A percentile compares a stretch with the other conserved stretches of the same genome.
Evolutionary conservation across 2,329 filamentous ascomycete species (phyloP).

Genomic region (Aspergillus sp.): DNA sequence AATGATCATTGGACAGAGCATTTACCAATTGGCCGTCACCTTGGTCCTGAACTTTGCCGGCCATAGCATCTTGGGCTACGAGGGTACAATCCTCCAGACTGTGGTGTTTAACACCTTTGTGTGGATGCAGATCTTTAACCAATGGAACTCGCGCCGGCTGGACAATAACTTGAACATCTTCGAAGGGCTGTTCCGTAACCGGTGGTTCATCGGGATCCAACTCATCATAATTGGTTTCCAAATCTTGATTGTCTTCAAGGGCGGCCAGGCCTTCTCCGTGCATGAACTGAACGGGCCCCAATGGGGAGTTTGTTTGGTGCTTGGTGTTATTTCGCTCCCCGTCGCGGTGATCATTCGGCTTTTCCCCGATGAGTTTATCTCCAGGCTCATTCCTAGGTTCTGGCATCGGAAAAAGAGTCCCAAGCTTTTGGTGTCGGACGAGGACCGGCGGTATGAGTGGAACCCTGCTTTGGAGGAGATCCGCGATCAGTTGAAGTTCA

Average conservation of each 20-base stretch:
- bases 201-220: conserved; percentile 60
- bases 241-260: conserved; percentile 69
- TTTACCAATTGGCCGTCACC: conserved; percentile 44
- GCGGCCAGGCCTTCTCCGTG: conserved; percentile 66
- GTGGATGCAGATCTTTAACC: conserved; percentile 52
- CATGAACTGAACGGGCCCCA: conserved; percentile 60
- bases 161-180: conserved; percentile 47
- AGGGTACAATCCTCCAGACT: conserved; percentile 31
- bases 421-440: conserved; percentile 46
- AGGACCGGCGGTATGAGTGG: conserved; percentile 52
- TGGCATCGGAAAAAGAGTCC: conserved; percentile 40
- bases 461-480: conserved; percentile 63
- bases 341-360: conserved; percentile 61
- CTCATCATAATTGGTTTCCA: conserved; percentile 67
- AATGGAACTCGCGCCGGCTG: conserved; percentile 47
- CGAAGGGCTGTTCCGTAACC: conserved; percentile 42
- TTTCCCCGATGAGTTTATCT: conserved; percentile 58
- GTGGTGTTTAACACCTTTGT: conserved; percentile 48
- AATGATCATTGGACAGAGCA: conserved; percentile 46
- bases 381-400: conserved; percentile 41
- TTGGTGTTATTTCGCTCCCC: conserved; percentile 67
- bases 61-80: conserved; percentile 25
- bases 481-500: conserved; percentile 62
- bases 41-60: conserved; percentile 48
- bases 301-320: conserved; percentile 69